Evolutionary conservation across 495 filamentous ascomycete genomes (phyloP).

Genomic region (Hypoxylon trugodes): DNA sequence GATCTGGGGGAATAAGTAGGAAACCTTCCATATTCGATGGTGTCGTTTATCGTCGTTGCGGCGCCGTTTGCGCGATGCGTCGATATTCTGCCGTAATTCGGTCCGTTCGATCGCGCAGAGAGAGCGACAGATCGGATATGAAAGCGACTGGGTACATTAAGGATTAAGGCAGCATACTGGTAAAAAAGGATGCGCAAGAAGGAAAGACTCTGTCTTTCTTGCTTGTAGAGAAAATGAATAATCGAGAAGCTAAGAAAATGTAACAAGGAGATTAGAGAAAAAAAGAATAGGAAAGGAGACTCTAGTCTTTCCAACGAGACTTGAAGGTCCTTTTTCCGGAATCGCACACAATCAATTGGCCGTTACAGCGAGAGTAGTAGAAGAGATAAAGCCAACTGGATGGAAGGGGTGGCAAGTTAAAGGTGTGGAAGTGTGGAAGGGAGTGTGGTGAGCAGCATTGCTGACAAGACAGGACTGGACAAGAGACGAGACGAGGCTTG

Average conservation of each 20-base stretch:
- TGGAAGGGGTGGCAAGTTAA: constrained; percentile 39
- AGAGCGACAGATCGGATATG: constrained; percentile 30
- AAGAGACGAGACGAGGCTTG: constrained; percentile 37
- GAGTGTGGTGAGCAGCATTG: constrained; percentile 3
- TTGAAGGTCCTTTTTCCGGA: constrained; percentile 21
- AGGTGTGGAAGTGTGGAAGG: constrained; percentile 17
- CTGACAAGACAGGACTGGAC: background rate
- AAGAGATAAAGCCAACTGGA: constrained; percentile 31
- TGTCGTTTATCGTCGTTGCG: constrained; percentile 27
- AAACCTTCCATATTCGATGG: constrained; percentile 61
- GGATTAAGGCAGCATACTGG: constrained; percentile 36
- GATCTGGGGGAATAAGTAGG: constrained; percentile 63
- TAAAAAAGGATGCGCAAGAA: constrained; percentile 15
- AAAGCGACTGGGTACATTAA: constrained; percentile 35
- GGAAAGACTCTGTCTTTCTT: constrained; percentile 32
- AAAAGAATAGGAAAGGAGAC: constrained; percentile 23
- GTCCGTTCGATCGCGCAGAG: constrained; percentile 33
- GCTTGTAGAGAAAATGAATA: background rate
- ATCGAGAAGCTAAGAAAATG: constrained; percentile 23
- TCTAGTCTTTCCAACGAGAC: constrained; percentile 19
- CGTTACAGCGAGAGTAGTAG: constrained; percentile 10
- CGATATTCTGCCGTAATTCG: constrained; percentile 18
- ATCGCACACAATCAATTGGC: constrained; percentile 37
- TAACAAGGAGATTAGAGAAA: background rate
- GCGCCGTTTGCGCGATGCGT: constrained; percentile 27